These are phyloP conservation scores for Vigna reflexopilosa DNA, from an alignment of 306 rosid species.

Conservation along the genomic window DNA sequence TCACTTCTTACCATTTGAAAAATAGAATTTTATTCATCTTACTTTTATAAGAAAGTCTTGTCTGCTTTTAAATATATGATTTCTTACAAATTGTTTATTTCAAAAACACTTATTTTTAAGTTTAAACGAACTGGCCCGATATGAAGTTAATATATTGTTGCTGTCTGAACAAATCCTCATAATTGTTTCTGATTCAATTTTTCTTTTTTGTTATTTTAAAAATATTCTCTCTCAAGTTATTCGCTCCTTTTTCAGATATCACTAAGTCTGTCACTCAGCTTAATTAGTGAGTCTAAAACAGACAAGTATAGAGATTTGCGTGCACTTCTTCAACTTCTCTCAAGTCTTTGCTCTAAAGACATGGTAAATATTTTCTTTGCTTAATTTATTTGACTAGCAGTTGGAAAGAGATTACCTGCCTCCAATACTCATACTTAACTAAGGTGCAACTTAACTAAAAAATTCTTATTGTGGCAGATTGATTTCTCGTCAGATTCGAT, in stretches of 20 bases:
- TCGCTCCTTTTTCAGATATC: slow-evolving; percentile 70
- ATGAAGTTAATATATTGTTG: slow-evolving; percentile 27
- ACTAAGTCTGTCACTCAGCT: slow-evolving; percentile 79
- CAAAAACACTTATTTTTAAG: no score
- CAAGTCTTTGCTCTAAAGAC: slow-evolving; percentile 93
- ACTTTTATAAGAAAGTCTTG: no score
- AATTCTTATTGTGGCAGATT: slow-evolving; percentile 62
- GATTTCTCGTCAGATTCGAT: slow-evolving; percentile 89
- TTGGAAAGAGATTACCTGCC: slow-evolving; percentile 37
- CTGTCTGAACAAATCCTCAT: neutral
- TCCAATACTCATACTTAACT: slow-evolving; percentile 32
- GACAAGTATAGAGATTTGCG: slow-evolving; percentile 94
- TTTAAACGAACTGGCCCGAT: no score
- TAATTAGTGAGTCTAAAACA: slow-evolving; percentile 80
- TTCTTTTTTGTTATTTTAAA: slow-evolving; percentile 29
- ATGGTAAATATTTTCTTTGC: slow-evolving; percentile 57
- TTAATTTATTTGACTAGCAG: slow-evolving; percentile 22
- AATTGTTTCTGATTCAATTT: slow-evolving; percentile 26
- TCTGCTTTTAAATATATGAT: no score
- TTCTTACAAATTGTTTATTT: no score
- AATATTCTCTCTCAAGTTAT: slow-evolving; percentile 35
- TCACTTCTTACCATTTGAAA: no score
- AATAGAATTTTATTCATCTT: no score
- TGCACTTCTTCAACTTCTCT: slow-evolving; percentile 97
- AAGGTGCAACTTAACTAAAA: slow-evolving; percentile 39